Conservation (phyloP, 768 basidiomycete genomes). For the Punctularia strigosozonata region DNA sequence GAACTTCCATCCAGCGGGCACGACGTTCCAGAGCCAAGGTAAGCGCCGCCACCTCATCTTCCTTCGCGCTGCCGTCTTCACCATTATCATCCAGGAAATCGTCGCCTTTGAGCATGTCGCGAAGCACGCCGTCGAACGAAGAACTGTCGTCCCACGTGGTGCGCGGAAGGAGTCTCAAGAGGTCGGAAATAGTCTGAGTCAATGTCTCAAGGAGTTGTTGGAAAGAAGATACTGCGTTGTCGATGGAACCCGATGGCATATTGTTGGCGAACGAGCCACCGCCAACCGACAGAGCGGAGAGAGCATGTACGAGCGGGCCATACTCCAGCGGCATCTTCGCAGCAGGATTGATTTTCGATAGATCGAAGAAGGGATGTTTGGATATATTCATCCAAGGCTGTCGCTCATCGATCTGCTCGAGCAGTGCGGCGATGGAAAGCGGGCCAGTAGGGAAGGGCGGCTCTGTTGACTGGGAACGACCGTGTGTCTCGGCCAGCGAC, state of each 20-base stretch:
- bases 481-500: slow-evolving; percentile 31
- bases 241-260: slow-evolving; percentile 81
- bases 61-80: slow-evolving; percentile 51
- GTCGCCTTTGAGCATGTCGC: slow-evolving; percentile 83
- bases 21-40: slow-evolving; percentile 78
- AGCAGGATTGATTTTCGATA: slow-evolving; percentile 59
- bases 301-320: slow-evolving; percentile 73
- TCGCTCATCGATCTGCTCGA: slow-evolving; percentile 53
- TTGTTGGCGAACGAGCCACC: slow-evolving; percentile 77
- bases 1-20: slow-evolving; percentile 91
- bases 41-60: slow-evolving; percentile 77
- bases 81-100: slow-evolving; percentile 72
- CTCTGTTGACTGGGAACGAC: slow-evolving; percentile 53
- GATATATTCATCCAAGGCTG: slow-evolving; percentile 55
- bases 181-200: slow-evolving; percentile 82
- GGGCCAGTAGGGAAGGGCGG: slow-evolving; percentile 28
- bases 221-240: slow-evolving; percentile 83
- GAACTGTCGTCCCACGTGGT: slow-evolving; percentile 89
- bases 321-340: slow-evolving; percentile 76
- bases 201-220: slow-evolving; percentile 81
- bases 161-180: slow-evolving; percentile 74
- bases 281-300: slow-evolving; percentile 78
- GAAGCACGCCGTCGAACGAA: slow-evolving; percentile 74
- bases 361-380: slow-evolving; percentile 67
- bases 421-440: slow-evolving; percentile 47